Conservation (phyloP, 352 stramenopile species). For the Globisporangium solare region DNA sequence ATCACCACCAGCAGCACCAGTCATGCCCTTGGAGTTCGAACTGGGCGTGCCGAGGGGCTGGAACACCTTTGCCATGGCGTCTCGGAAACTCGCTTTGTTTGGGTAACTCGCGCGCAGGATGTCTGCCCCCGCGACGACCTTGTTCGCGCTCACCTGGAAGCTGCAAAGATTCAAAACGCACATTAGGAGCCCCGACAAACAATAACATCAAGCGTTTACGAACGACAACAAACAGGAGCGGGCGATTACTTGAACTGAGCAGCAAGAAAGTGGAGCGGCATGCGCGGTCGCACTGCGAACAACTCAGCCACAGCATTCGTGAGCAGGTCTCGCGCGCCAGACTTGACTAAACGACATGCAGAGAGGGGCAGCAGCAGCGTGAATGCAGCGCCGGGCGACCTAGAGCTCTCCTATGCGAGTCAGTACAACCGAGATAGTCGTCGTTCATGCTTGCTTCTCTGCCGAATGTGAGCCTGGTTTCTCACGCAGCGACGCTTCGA, state of each 20-base stretch:
- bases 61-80: conserved; percentile 4
- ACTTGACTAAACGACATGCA: conserved; percentile 9
- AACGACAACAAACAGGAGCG: too few relatives aligned
- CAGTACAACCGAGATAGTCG: conserved; percentile 14
- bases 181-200: too few relatives aligned
- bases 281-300: conserved; percentile 5
- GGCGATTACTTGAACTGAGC: conserved; percentile 3
- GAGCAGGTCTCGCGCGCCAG: conserved; percentile 9
- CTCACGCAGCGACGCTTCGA: conserved; percentile 2
- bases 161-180: not conserved
- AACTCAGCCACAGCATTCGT: conserved; percentile 9
- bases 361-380: too few relatives aligned
- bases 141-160: conserved; percentile 12
- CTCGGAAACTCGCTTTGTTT: conserved; percentile 8
- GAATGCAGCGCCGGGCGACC: not conserved
- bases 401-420: too few relatives aligned
- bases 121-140: not conserved
- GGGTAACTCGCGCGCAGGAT: conserved; percentile 3
- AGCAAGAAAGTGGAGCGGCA: conserved; percentile 11
- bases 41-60: not conserved
- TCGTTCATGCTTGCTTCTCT: conserved; percentile 8
- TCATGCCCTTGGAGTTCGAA: not conserved
- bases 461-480: not conserved
- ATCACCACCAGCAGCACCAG: not conserved
- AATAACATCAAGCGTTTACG: not conserved